Conservation (phyloP, 257 asterid species). For the Plectranthus barbatus region DNA sequence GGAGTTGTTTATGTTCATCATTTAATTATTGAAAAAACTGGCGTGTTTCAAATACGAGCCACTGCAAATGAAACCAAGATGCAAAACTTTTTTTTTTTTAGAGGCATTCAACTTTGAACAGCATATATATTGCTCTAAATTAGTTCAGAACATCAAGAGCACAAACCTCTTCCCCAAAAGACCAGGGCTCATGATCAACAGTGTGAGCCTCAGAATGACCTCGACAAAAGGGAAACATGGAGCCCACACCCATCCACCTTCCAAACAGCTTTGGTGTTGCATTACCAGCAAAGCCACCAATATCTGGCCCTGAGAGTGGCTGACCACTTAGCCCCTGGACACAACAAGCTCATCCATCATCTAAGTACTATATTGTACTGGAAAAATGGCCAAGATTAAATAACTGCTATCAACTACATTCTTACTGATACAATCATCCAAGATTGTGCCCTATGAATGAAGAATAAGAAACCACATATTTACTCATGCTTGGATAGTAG, state of each 20-base stretch:
- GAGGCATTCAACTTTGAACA: neutral
- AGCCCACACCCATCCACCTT: slow-evolving; percentile 95
- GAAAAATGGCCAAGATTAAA: neutral
- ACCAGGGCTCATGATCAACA: slow-evolving; percentile 93
- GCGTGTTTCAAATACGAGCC: neutral
- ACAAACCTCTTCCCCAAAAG: slow-evolving; percentile 90
- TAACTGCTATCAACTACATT: neutral
- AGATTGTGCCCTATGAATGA: neutral
- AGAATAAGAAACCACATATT: neutral
- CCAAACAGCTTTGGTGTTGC: slow-evolving; percentile 94
- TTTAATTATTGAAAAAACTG: neutral
- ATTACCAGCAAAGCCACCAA: slow-evolving; percentile 96
- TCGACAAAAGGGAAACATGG: slow-evolving; percentile 95
- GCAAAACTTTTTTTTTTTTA: neutral
- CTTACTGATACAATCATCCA: neutral
- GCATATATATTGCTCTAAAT: neutral
- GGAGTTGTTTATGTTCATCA: neutral
- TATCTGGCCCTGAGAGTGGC: slow-evolving; percentile 94
- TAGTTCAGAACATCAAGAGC: neutral
- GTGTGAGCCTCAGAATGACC: slow-evolving; percentile 88
- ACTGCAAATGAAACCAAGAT: neutral
- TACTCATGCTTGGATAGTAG: neutral
- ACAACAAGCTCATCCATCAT: slow-evolving; percentile 11
- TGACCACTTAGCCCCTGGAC: slow-evolving; percentile 92
- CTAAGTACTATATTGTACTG: neutral